Evolutionary conservation across 2,329 filamentous ascomycete genomes (phyloP).

Genomic region (Elsinoe arachidis): DNA sequence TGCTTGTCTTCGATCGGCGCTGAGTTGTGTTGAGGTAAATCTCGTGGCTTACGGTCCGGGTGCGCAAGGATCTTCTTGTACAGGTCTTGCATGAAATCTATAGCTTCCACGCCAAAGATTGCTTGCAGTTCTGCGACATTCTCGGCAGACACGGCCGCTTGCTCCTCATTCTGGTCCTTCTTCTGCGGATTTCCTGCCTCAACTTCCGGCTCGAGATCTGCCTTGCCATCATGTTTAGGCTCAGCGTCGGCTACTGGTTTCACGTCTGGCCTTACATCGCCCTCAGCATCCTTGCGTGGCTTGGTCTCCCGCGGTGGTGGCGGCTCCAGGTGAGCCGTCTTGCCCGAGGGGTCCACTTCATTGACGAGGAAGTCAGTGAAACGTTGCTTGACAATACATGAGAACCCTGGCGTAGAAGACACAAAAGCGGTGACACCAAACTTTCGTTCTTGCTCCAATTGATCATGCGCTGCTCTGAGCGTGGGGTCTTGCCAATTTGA

Average conservation of each 20-base stretch:
- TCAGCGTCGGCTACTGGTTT: background rate
- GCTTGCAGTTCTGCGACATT: conserved; percentile 31
- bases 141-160: conserved; percentile 26
- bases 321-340: conserved; percentile 62
- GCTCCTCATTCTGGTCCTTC: conserved; percentile 6
- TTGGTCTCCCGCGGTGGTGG: conserved; percentile 11
- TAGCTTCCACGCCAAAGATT: conserved; percentile 45
- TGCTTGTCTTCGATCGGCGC: conserved; percentile 52
- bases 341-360: conserved; percentile 68
- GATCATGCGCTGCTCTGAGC: conserved; percentile 17
- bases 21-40: conserved; percentile 47
- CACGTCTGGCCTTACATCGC: conserved; percentile 14
- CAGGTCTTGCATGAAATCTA: conserved; percentile 45
- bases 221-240: too few relatives aligned
- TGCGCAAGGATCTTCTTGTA: conserved; percentile 46
- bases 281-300: conserved; percentile 13
- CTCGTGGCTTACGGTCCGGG: conserved; percentile 47
- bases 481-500: background rate
- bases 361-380: conserved; percentile 93
- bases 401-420: conserved; percentile 50
- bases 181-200: background rate
- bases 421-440: conserved; percentile 58
- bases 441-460: conserved; percentile 34
- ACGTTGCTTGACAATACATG: conserved; percentile 60
- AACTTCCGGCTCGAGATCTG: background rate